Conservation (phyloP, 2,329 filamentous ascomycete genomes). For the Verticillium tricorpus region DNA sequence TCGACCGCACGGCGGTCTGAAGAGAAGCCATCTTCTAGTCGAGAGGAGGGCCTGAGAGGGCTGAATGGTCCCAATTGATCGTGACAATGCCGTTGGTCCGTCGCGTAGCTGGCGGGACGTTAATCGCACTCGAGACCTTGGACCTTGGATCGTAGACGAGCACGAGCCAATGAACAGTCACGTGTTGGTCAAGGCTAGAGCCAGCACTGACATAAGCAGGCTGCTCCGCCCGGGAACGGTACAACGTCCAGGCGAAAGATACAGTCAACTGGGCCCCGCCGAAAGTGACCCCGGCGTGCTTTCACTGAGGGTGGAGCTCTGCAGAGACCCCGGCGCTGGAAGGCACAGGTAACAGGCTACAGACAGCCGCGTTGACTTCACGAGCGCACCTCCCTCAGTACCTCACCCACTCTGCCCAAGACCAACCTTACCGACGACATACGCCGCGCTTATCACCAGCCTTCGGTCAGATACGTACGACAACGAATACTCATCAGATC, state of each 20-base stretch:
- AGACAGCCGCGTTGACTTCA: constrained; percentile 26
- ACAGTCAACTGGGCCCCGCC: too few relatives aligned
- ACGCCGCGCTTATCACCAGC: not conserved
- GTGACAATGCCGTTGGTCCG: constrained; percentile 5
- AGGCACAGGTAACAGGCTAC: constrained; percentile 26
- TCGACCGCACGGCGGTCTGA: constrained; percentile 51
- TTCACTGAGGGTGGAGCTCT: too few relatives aligned
- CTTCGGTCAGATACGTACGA: not conserved
- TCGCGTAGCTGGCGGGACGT: constrained; percentile 12
- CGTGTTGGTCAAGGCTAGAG: constrained; percentile 4
- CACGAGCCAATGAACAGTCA: constrained; percentile 2
- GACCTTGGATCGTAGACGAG: not conserved
- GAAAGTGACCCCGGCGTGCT: too few relatives aligned
- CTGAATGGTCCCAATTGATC: constrained; percentile 14
- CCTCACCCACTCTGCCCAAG: not conserved
- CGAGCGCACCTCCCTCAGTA: not conserved
- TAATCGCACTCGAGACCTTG: not conserved
- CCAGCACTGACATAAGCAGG: not conserved
- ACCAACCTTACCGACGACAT: constrained; percentile 1
- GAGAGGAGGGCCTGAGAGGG: constrained; percentile 4
- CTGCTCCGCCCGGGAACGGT: not conserved
- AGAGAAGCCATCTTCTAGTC: constrained; percentile 48
- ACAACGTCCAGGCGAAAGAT: not conserved
- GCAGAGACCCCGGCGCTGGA: too few relatives aligned
- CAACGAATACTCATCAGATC: too few relatives aligned